Evolutionary conservation across 257 asterid species (phyloP).

Genomic region (Verbascum thapsus): DNA sequence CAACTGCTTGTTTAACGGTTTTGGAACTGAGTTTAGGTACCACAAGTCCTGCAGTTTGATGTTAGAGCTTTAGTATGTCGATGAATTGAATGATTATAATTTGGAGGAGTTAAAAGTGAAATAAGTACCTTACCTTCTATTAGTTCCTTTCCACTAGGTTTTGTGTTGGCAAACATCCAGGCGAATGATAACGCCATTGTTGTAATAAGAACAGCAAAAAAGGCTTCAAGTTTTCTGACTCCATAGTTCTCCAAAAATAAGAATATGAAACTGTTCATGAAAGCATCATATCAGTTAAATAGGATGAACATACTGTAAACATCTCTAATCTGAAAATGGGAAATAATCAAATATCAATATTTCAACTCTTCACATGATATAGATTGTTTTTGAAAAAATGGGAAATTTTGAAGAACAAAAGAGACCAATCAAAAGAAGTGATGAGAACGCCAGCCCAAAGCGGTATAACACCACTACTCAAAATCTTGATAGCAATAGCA

Average conservation of each 20-base stretch:
- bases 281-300: slow-evolving; percentile 19
- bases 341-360: not conserved
- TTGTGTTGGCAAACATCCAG: slow-evolving; percentile 73
- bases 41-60: slow-evolving; percentile 46
- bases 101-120: not conserved
- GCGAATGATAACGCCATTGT: slow-evolving; percentile 80
- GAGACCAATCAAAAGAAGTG: slow-evolving; percentile 75
- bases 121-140: slow-evolving; percentile 40
- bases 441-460: slow-evolving; percentile 82
- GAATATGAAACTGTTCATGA: slow-evolving; percentile 71
- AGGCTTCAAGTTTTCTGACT: slow-evolving; percentile 74
- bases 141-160: slow-evolving; percentile 57
- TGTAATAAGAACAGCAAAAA: slow-evolving; percentile 71
- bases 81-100: not conserved
- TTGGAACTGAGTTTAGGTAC: slow-evolving; percentile 60
- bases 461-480: slow-evolving; percentile 57
- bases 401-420: not conserved
- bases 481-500: slow-evolving; percentile 68
- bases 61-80: not conserved
- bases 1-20: slow-evolving; percentile 75
- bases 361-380: no score
- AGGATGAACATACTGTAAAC: not conserved
- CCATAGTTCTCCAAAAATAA: slow-evolving; percentile 76
- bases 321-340: not conserved
- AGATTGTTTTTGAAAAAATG: no score